Evolutionary conservation across 805 yeast species (phyloP).

Genomic region (Phaffomyces thermotolerans): DNA sequence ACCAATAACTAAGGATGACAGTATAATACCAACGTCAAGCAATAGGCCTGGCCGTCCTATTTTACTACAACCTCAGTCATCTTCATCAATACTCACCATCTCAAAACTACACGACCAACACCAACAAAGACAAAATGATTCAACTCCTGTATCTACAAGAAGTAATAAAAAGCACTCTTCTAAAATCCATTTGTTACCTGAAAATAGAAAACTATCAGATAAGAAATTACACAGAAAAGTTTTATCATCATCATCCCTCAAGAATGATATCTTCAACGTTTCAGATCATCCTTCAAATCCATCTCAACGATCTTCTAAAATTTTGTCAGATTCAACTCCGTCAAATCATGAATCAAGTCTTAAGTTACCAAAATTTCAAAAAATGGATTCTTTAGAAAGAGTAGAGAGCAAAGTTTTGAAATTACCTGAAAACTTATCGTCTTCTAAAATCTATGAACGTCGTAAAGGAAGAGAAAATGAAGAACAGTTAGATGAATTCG

Average conservation of each 20-base stretch:
- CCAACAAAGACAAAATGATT: constrained; percentile 2
- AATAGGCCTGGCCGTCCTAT: background rate
- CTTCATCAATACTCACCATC: constrained; percentile 21
- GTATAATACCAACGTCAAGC: background rate
- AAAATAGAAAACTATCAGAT: constrained; percentile 1
- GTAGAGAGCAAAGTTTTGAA: background rate
- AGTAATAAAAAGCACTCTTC: constrained; percentile 3
- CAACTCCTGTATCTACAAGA: constrained; percentile 8
- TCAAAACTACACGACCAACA: constrained; percentile 20
- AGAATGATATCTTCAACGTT: constrained; percentile 11
- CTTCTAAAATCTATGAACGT: constrained; percentile 19
- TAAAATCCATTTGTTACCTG: constrained; percentile 2
- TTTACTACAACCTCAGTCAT: constrained; percentile 9
- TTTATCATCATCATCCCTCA: constrained; percentile 16
- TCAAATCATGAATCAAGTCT: background rate
- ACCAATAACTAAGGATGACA: no score
- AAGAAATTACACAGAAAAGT: constrained; percentile 21
- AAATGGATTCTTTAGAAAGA: constrained; percentile 10
- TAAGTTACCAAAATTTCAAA: constrained; percentile 19
- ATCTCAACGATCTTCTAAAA: background rate
- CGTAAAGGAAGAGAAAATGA: constrained; percentile 15
- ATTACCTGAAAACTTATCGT: constrained; percentile 7
- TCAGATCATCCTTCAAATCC: background rate
- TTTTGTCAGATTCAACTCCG: background rate
- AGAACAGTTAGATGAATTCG: constrained; percentile 5